Base-by-base conservation (phyloP, 805 yeast genomes). In the Wickerhamiella sorbophila region DNA sequence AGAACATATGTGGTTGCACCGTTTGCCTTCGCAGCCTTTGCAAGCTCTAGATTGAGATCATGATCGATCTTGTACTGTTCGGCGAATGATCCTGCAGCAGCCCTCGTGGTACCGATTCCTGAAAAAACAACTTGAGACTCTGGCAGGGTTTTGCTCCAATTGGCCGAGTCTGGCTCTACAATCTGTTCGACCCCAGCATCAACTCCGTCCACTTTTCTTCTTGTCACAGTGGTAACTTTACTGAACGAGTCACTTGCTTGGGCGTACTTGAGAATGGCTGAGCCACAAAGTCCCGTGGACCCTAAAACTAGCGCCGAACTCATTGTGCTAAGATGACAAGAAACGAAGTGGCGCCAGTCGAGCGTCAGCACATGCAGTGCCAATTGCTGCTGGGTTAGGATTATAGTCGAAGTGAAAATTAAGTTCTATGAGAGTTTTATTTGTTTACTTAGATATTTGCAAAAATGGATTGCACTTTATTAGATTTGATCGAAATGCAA, bases 201-300 rank as follows among this genome's bases (percentile, higher is more conserved):
- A 27, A 17, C 42, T 44, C 6, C 26, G 2, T 40, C 17, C n/a
- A 40, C 27, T 9, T 42, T 40, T 24, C 47, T 45, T 33, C 61
- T 44, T 38, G 62, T 27, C 68, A 68, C 22, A 54, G 63, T 41
- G 74, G 75, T 60, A 4, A 79, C 55, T 17, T 64, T 59, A 2
- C 58, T 42, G 32, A 70, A 64, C 2, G 59, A 51, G 1, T 61
- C 44, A 3, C 71, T 58, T 8, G 53, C 46, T 31, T 59, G 58
- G 4, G 73, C 72, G 20, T 59, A 59, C 41, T 65, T 68, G 41
- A 82, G 55, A 45, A 82, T 68, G 19, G 63, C 67, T 19, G 65
- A 51, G 6, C 94, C 95, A 43, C 79, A 77, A 17, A 83, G 61
- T 2, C 95, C 95, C 1, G 94, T 84, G 22, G 86, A 70, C 2